Conservation (phyloP, 2,329 filamentous ascomycete species). For the Cladophialophora chaetospira region DNA sequence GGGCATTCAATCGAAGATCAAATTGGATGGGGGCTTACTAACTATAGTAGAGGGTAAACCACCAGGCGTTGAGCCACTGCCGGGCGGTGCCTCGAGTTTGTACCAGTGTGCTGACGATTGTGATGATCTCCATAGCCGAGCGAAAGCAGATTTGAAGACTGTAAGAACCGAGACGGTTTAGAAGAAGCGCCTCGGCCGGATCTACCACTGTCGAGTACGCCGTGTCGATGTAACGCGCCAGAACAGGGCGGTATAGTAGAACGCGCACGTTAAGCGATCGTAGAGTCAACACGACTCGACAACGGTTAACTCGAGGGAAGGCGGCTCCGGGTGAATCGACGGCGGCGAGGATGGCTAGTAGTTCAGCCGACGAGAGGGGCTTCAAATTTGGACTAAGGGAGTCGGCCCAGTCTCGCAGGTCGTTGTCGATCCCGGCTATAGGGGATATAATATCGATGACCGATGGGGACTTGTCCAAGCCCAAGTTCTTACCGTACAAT, state of each 20-base stretch:
- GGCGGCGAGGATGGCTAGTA: background rate
- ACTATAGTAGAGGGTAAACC: background rate
- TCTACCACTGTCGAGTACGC: background rate
- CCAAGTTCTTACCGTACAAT: constrained; percentile 8
- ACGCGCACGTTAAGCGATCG: constrained; percentile 1
- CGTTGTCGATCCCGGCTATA: constrained; percentile 4
- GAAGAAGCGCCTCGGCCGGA: background rate
- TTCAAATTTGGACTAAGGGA: background rate
- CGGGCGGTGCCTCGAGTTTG: background rate
- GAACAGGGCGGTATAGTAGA: constrained; percentile 4
- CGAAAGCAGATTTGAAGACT: constrained; percentile 10
- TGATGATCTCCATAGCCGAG: constrained; percentile 7
- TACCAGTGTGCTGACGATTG: constrained; percentile 6
- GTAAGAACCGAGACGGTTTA: background rate
- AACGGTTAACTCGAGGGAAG: background rate
- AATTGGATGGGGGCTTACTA: too few relatives aligned
- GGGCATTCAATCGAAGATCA: too few relatives aligned
- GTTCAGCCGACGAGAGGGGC: background rate
- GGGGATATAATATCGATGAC: constrained; percentile 7
- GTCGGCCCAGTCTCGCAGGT: constrained; percentile 6
- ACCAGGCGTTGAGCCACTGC: constrained; percentile 5
- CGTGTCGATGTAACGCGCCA: constrained; percentile 6
- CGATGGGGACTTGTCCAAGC: background rate
- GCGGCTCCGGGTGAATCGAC: background rate
- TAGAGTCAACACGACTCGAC: background rate